Conservation (phyloP, 148 eudicot species). For the Rhododendron ferrugineum region DNA sequence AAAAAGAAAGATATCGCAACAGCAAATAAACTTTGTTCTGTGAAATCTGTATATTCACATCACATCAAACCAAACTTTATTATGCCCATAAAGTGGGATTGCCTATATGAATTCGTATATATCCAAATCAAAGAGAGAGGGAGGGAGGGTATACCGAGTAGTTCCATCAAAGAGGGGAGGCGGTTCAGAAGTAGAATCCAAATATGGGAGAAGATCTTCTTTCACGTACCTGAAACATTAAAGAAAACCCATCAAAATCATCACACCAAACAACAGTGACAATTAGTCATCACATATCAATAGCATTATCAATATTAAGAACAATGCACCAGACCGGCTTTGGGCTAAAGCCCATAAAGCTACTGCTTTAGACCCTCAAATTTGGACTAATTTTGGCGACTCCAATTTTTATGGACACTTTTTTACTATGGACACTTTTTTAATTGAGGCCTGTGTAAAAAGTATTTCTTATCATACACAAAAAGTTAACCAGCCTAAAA, state of each 20-base stretch:
- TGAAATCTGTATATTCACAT: neutral
- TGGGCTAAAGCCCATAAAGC: neutral
- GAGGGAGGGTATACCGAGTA: slow-evolving; percentile 33
- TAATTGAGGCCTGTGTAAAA: neutral
- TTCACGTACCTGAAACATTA: slow-evolving; percentile 19
- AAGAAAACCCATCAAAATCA: slow-evolving; percentile 8
- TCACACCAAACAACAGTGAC: neutral
- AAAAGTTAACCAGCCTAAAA: neutral
- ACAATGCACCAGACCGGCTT: neutral
- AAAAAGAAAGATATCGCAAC: neutral
- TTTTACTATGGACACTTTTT: neutral
- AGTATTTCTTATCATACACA: neutral
- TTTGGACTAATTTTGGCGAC: neutral
- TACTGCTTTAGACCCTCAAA: neutral
- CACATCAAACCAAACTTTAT: neutral
- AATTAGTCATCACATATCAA: neutral
- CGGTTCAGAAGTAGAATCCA: slow-evolving; percentile 55
- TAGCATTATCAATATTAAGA: neutral
- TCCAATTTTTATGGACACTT: neutral
- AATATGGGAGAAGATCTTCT: slow-evolving; percentile 36
- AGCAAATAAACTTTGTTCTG: neutral
- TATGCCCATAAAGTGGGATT: neutral
- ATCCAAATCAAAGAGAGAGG: neutral
- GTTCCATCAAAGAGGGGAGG: slow-evolving; percentile 75
- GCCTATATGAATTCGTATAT: neutral